Base-by-base conservation (phyloP, 2,329 filamentous ascomycete species). In the Pestalotiopsis sp. region DNA sequence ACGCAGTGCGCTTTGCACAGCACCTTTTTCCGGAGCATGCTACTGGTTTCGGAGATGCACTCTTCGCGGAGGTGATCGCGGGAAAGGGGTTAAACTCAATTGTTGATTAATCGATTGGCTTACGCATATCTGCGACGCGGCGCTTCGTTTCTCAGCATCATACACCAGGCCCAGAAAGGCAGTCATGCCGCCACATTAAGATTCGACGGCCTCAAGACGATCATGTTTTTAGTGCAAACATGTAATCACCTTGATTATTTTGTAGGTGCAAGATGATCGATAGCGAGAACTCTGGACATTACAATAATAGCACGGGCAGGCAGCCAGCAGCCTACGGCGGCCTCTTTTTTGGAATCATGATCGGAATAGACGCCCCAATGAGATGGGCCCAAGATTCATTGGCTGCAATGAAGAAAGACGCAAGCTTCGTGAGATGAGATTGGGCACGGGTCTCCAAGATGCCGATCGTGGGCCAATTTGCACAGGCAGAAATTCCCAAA, bases 31-130 rank as follows among this genome's bases (percentile, higher is more conserved):
- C 59, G 25, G 27, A 39, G 59, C 12, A 39, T 14, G 59, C 59
- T 20, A 41, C 31, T 62, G 59, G 20, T 20, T 62, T 39, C 59
- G 59, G 59, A 39, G 31, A 39, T 62, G 31, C 17, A 59, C 20
- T 36, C 27, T 59, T 59, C 59, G 14, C 38, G 25, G 38, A 39
- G 38, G 36, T 11, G 31, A n/a, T 36, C 27, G 27, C 25, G 27
- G 36, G 31, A 62, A 62, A 39, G 31, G 59, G 59, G 59, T 14
- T 36, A 39, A 62, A 62, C 59, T 62, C 31, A 62, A 62, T 62
- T 62, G 36, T 62, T 39, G 59, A 62, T 62, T 41, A 62, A 39
- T 62, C 31, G 27, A 36, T 36, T 20, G 11, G 31, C 59, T 39
- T 62, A 20, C 25, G 59, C 59, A 38, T 36, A 31, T 27, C 57